Conservation (phyloP, 2,329 filamentous ascomycete species). For the Trichophyton verrucosum region DNA sequence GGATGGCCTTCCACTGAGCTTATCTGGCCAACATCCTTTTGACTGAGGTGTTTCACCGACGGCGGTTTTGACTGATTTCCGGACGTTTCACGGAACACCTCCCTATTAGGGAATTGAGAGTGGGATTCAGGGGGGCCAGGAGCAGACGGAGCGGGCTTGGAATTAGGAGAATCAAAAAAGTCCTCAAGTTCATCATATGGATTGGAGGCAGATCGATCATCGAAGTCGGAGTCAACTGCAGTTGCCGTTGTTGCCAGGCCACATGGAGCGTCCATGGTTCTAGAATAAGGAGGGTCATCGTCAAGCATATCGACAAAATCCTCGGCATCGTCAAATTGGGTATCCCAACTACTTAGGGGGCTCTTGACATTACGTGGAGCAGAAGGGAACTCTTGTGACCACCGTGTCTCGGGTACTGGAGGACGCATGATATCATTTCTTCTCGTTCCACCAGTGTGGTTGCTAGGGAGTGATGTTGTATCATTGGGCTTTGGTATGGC, state of each 20-base stretch:
- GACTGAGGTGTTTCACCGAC: conserved; percentile 19
- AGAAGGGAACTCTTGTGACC: not conserved
- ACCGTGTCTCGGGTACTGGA: not conserved
- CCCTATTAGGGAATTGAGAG: conserved; percentile 16
- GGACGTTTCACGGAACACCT: conserved; percentile 31
- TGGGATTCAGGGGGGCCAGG: not conserved
- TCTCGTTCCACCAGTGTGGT: not conserved
- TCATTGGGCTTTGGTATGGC: not conserved
- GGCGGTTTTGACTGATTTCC: conserved; percentile 26
- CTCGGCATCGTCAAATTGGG: not conserved
- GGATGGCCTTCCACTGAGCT: conserved; percentile 31
- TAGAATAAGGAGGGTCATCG: not conserved
- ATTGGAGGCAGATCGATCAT: conserved; percentile 34
- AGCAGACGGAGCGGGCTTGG: conserved; percentile 9
- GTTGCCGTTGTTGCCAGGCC: conserved; percentile 16
- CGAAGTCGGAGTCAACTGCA: conserved; percentile 33
- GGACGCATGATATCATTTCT: not conserved
- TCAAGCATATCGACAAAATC: not conserved
- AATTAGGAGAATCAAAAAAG: conserved; percentile 8
- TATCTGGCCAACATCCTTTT: not conserved
- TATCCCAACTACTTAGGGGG: not conserved
- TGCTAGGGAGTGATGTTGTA: not conserved
- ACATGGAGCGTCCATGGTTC: conserved; percentile 12
- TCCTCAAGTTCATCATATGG: conserved; percentile 21
- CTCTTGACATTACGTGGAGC: not conserved